Percentiles rank a stretch among this genome's conserved stretches.
Conservation (phyloP, 140 eudicot species). For the Oenanthe javanica region DNA sequence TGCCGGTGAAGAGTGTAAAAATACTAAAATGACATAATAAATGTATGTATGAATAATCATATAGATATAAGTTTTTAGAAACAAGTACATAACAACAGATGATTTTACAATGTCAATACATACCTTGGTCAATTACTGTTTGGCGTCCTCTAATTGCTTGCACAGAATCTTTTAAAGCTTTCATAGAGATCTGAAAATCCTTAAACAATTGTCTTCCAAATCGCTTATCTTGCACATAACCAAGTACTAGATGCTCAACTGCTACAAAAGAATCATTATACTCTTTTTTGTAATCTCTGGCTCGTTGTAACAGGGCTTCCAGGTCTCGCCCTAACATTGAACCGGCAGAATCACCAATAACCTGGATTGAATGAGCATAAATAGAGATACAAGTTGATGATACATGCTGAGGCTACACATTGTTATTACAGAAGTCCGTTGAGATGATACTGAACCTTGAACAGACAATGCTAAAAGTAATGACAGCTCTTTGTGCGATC, state of each 20-base stretch:
- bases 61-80: not conserved
- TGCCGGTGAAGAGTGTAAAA: not conserved
- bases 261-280: slow-evolving; percentile 89
- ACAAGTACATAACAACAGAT: not conserved
- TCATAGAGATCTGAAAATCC: slow-evolving; percentile 64
- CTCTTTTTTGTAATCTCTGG: slow-evolving; percentile 83
- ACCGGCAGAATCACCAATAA: slow-evolving; percentile 84
- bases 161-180: slow-evolving; percentile 54
- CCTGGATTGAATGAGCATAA: slow-evolving; percentile 36
- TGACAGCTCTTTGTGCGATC: not conserved
- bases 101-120: not conserved
- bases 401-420: not conserved
- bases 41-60: not conserved
- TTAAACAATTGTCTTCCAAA: slow-evolving; percentile 82
- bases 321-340: slow-evolving; percentile 91
- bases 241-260: slow-evolving; percentile 95
- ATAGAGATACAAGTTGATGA: not conserved
- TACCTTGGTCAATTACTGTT: slow-evolving; percentile 93
- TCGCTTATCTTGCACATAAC: slow-evolving; percentile 70
- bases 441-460: not conserved
- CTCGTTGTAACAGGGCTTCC: slow-evolving; percentile 74
- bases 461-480: not conserved
- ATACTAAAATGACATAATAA: not conserved
- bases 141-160: slow-evolving; percentile 87
- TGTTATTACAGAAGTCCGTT: not conserved